Base-by-base conservation (phyloP, 768 basidiomycete species). In the Boletus sp. region DNA sequence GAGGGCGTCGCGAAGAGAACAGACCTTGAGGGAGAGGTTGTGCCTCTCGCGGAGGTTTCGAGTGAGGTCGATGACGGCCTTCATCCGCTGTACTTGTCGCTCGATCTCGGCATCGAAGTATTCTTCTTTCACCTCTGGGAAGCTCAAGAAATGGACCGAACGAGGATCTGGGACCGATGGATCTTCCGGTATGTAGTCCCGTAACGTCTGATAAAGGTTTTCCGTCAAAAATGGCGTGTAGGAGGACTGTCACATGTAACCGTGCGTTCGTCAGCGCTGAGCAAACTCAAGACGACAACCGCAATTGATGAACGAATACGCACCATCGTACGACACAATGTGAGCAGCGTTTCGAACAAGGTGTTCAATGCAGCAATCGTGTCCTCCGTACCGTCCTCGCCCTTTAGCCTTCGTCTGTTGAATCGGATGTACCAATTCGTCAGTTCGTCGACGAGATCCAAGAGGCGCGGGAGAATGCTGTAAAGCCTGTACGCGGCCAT, bases 371-470 rank as follows among this genome's bases (percentile, higher is more conserved):
- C 97, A 19, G 85, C 74, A 15, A 84, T 68, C 8, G 94, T 94
- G 64, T 98, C 96, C 58, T 93, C 90, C 52, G 80, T 78, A 3
- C 96, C 90, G 63, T 93, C 88, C 70, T 96, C 91, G 42, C 97
- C 97, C 79, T 99, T 99, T 56, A 99, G 76, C 15, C 97, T 83
- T 61, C 87, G 88, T 41, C 97, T 86, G 74, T 99, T 99, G 77
- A 98, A 98, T 45, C 97, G 93, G 68, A 99, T 98, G 74, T 99
- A 99, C 94, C 95, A 98, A 69, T 99, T 99, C 21, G 97, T 99
- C 55, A 98, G 79, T 71, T 98, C 97, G 61, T 96, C 93, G 30
- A 99, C 82, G 54, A 99, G 85, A 59, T 90, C 88, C 54, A 98
- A 77, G 39, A 98, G 77, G 33, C 93, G 84, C n/a, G 94, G 94